These are phyloP conservation scores for Golubevia sp. DNA, from an alignment of 1,284 basidiomycete species.

Conservation along the genomic window DNA sequence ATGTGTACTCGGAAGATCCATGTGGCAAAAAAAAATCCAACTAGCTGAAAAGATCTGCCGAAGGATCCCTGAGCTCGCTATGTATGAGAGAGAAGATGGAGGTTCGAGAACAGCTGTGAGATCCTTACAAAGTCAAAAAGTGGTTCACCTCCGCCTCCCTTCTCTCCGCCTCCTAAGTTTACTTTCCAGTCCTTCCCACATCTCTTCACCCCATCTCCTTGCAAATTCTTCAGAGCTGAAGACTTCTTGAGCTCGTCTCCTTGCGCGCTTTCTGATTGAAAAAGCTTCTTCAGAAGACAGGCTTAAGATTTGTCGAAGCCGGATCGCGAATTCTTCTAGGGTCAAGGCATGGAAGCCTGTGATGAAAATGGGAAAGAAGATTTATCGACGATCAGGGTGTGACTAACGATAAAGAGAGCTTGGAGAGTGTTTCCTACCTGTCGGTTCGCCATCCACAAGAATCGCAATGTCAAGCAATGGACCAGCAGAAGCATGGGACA, in stretches of 20 bases:
- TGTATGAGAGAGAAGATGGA: no score
- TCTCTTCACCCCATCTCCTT: conserved; percentile 12
- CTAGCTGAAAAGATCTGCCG: no score
- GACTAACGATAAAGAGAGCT: conserved; percentile 1
- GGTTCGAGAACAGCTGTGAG: no score
- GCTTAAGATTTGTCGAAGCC: conserved; percentile 72
- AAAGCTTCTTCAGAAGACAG: conserved; percentile 68
- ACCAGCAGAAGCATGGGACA: conserved; percentile 90
- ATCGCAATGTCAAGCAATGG: conserved; percentile 89
- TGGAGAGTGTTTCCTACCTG: conserved; percentile 67
- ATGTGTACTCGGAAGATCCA: no score
- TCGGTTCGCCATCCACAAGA: conserved; percentile 72
- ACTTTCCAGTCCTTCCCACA: conserved; percentile 17
- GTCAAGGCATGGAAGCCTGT: conserved; percentile 81
- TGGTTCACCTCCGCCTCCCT: no score
- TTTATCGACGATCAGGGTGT: conserved; percentile 3
- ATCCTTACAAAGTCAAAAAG: no score
- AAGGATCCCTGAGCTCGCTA: no score
- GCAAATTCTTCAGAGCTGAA: conserved; percentile 30
- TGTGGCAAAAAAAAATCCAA: no score
- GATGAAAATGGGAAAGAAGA: background rate
- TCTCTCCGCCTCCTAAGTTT: background rate
- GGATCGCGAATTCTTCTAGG: conserved; percentile 73
- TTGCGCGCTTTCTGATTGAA: conserved; percentile 72
- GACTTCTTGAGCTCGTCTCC: conserved; percentile 57